A percentile compares a stretch with the other conserved stretches of the same genome.
Evolutionary conservation across 352 stramenopile species (phyloP).

Genomic region (Globisporangium megalacanthum): DNA sequence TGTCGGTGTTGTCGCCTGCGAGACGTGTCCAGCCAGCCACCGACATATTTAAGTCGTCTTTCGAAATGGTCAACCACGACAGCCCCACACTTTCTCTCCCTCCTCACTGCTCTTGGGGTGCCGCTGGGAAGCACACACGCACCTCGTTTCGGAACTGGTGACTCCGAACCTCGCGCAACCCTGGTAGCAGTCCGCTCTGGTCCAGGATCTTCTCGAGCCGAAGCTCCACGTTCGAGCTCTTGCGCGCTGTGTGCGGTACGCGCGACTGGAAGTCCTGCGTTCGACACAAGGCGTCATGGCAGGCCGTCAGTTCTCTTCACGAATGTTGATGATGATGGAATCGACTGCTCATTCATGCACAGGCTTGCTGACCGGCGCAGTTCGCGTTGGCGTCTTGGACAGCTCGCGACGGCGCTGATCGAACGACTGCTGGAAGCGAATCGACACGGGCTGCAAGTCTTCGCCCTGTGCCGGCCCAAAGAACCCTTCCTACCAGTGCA

Average conservation of each 20-base stretch:
- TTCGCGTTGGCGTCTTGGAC: slow-evolving; percentile 1
- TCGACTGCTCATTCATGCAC: not conserved
- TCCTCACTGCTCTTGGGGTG: too few relatives aligned
- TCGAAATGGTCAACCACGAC: too few relatives aligned
- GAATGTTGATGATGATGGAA: not conserved
- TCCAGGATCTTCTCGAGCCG: slow-evolving; percentile 55
- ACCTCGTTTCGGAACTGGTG: slow-evolving; percentile 51
- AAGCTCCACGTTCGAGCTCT: slow-evolving; percentile 52
- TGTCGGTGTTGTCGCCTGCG: slow-evolving; percentile 15
- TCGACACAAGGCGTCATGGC: not conserved
- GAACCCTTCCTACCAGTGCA: slow-evolving; percentile 31
- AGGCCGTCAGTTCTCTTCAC: not conserved
- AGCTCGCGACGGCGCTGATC: slow-evolving; percentile 9
- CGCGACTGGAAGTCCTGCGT: slow-evolving; percentile 27
- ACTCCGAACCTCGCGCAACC: slow-evolving; percentile 44
- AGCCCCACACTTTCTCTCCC: too few relatives aligned
- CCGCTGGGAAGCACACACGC: not conserved
- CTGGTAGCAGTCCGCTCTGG: slow-evolving; percentile 47
- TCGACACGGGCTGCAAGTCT: slow-evolving; percentile 26
- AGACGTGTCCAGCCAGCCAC: too few relatives aligned
- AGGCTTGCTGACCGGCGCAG: too few relatives aligned
- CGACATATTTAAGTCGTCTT: too few relatives aligned
- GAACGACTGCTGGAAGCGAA: slow-evolving; percentile 19
- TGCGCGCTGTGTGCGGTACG: slow-evolving; percentile 59
- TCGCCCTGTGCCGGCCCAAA: slow-evolving; percentile 32